Evolutionary conservation across 306 rosid genomes (phyloP).

Genomic region (Quercus rubra): DNA sequence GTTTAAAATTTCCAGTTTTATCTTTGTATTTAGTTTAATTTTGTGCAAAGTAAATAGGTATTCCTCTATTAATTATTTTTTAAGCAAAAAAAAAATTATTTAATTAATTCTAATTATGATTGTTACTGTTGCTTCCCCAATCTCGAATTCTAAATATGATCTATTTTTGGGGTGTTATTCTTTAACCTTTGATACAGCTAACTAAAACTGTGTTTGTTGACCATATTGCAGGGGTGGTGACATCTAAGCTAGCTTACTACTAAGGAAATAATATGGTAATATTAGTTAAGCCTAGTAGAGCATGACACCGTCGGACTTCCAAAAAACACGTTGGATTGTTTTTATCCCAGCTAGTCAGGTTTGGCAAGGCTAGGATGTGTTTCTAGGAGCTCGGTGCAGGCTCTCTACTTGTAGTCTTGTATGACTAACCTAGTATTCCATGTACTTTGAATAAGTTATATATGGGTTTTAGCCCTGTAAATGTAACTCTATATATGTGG

Average conservation of each 20-base stretch:
- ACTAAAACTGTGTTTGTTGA: background rate
- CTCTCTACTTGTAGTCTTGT: background rate
- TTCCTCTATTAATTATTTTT: too few relatives aligned
- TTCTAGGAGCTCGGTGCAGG: background rate
- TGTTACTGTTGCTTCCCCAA: too few relatives aligned
- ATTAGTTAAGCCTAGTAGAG: background rate
- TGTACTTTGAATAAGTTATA: background rate
- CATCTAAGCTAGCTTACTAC: background rate
- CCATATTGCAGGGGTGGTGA: background rate
- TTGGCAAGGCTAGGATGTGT: background rate
- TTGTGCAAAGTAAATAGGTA: too few relatives aligned
- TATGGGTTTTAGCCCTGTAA: background rate
- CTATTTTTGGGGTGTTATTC: background rate
- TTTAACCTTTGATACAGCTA: background rate
- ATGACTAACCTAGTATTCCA: background rate
- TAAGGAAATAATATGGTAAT: conserved; percentile 25
- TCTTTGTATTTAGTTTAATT: too few relatives aligned
- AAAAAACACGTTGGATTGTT: conserved; percentile 26
- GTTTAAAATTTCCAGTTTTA: too few relatives aligned
- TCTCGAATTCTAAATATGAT: background rate
- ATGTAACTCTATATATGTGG: background rate
- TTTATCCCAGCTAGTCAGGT: conserved; percentile 14
- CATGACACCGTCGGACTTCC: background rate
- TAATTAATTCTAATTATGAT: too few relatives aligned
- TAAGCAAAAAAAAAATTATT: too few relatives aligned